Evolutionary conservation across 768 basidiomycete genomes (phyloP), one percentile per base, ranked within the genome.

Genomic region (Psilocybe subaeruginosa): DNA sequence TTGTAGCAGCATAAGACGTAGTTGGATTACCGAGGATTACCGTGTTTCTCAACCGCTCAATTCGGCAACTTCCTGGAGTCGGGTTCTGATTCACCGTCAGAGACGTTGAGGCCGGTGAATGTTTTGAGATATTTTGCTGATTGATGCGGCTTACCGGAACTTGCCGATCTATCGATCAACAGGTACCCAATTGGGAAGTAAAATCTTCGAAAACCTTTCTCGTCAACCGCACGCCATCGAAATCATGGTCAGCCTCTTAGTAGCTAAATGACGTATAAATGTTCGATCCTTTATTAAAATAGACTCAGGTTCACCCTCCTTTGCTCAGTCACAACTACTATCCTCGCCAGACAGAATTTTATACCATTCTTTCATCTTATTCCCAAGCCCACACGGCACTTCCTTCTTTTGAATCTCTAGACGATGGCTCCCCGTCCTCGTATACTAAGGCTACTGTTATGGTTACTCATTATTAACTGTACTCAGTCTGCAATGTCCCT

Each of bases 371-470:
- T 48, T 43, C 30, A 58, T 41, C 17, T 54, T n/a, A 43, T 46
- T 39, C 37, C 19, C 55, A 65, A 66, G 66, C 65, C 65, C 59
- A 60, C 62, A 62, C 65, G 64, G 67, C 68, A 60, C 47, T 37
- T 55, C 58, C 19, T 49, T 63, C 60, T 5, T 63, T 59, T 55
- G 45, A 52, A 16, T 37, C 48, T 47, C 52, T 46, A 53, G 45
- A 39, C 11, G 30, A 47, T 52, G 51, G 50, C 35, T 48, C n/a
- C n/a, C 47, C 39, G 46, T 37, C 2, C 31, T 14, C 48, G 12
- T 19, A 8, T 35, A 27, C 56, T 19, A 9, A 59, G n/a, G 23
- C 31, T 58, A 45, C 47, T 31, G 14, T 27, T 51, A 17, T 63
- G 49, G 45, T 3, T 63, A 8, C 29, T 49, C 47, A 41, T 64